A percentile compares a stretch with the other conserved stretches of the same genome.
These are phyloP conservation scores for Omphalotus olearius DNA, from an alignment of 1,284 basidiomycete species.

Conservation along the genomic window DNA sequence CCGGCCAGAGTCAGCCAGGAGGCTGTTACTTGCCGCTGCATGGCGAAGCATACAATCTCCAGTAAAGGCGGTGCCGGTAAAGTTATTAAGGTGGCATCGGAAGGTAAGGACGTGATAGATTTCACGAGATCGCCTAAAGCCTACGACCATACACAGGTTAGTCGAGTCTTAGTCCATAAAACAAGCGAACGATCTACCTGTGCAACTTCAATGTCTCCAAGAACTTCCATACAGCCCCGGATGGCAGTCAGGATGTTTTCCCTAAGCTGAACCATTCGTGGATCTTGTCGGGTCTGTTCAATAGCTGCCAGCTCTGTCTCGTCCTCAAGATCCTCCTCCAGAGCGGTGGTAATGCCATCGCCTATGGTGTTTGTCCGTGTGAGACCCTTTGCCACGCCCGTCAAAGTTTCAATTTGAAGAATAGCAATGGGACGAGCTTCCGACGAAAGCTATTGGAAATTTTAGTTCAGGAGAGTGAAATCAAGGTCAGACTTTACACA, in stretches of 20 bases:
- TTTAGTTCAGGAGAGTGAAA: slow-evolving; percentile 2
- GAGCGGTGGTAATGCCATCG: slow-evolving; percentile 59
- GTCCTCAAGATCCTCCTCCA: slow-evolving; percentile 52
- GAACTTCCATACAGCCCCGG: slow-evolving; percentile 58
- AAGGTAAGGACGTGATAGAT: slow-evolving; percentile 70
- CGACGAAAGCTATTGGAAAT: slow-evolving; percentile 52
- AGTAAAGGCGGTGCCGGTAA: slow-evolving; percentile 76
- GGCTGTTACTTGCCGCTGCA: slow-evolving; percentile 70
- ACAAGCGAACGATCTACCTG: slow-evolving; percentile 48
- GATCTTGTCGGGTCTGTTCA: slow-evolving; percentile 58
- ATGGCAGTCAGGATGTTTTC: slow-evolving; percentile 60
- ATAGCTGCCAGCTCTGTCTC: slow-evolving; percentile 50
- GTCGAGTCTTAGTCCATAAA: not conserved
- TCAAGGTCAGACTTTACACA: slow-evolving; percentile 25
- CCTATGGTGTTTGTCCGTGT: slow-evolving; percentile 50
- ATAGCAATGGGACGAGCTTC: slow-evolving; percentile 60
- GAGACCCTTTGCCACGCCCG: slow-evolving; percentile 81
- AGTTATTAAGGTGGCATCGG: slow-evolving; percentile 73
- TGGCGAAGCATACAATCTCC: slow-evolving; percentile 72
- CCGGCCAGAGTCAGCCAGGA: slow-evolving; percentile 81
- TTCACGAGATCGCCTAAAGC: slow-evolving; percentile 78
- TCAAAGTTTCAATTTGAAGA: slow-evolving; percentile 71
- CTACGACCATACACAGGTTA: slow-evolving; percentile 31
- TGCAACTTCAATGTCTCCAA: slow-evolving; percentile 77
- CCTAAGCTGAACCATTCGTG: slow-evolving; percentile 58